phyloP scores from a whole-genome alignment of 345 rosid genomes.

The Isatis tinctoria region DNA sequence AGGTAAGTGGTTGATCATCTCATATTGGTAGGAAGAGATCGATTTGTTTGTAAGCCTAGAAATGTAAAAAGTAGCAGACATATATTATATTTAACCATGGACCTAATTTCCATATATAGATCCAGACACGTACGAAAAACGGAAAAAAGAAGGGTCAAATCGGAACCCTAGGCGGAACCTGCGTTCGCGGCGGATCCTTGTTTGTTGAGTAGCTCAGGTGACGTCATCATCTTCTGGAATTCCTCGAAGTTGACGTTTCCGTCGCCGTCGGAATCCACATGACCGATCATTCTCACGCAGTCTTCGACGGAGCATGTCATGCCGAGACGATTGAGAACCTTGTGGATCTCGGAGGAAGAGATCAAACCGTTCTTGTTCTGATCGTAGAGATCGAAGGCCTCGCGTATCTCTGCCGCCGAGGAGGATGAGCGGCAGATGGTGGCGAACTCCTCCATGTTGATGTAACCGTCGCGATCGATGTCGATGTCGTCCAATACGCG shows the following conservation, averaged over 20 bases:
- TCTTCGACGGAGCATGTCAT: constrained; percentile 62
- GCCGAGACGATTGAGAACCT: constrained; percentile 57
- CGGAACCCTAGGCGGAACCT: constrained; percentile 15
- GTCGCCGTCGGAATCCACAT: constrained; percentile 78
- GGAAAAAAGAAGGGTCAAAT: background rate
- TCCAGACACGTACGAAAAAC: background rate
- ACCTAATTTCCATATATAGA: background rate
- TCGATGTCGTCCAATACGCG: constrained; percentile 70
- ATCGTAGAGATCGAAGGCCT: constrained; percentile 83
- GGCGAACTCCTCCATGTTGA: constrained; percentile 59
- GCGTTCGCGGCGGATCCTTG: constrained; percentile 10
- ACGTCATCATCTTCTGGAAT: constrained; percentile 74
- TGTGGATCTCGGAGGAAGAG: constrained; percentile 61
- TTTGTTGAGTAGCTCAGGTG: constrained; percentile 18
- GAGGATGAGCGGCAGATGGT: constrained; percentile 52
- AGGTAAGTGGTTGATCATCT: background rate
- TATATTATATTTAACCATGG: background rate
- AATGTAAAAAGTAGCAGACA: background rate
- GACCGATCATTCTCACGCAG: constrained; percentile 61
- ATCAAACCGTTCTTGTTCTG: constrained; percentile 66
- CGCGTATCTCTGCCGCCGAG: constrained; percentile 51
- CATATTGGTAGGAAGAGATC: background rate
- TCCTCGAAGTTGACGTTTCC: constrained; percentile 68
- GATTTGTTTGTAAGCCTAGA: constrained; percentile 1
- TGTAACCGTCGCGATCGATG: constrained; percentile 72